Evolutionary conservation across 345 rosid species (phyloP), one percentile per base, ranked within the genome.

Genomic region (Salix caprea): DNA sequence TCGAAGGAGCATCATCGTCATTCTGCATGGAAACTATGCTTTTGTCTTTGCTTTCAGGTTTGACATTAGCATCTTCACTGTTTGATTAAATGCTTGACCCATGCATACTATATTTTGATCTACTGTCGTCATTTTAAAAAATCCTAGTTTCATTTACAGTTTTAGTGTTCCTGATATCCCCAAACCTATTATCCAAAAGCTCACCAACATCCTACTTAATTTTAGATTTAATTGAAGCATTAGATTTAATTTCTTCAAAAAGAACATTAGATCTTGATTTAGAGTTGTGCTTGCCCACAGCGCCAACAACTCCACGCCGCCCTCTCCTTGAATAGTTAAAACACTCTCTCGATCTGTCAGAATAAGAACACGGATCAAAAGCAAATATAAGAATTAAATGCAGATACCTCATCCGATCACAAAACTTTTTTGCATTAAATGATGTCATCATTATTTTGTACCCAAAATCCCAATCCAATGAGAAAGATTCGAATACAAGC

Each of bases 321-420:
- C 97, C 99, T 81, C 94, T 91, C 78, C 91, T 91, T 1, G 91
- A 92, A 80, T 93, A 81, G 88, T 94, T 74, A 89, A 28, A 65
- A 92, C 98, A 72, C 91, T 94, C 83, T 92, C 97, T 68, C 36
- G 36, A 4, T 32, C 97, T 86, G 86, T 89, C 97, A 52, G 88
- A 81, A 87, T 96, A 98, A 42, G 88, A 82, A 58, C 82, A 79
- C 0, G 91, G 89, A 79, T 96, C 94, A 68, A 96, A 91, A 60
- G 98, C 97, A 73, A 96, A 92, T 30, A 93, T 92, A 11, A 98
- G 99, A 62, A 96, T 77, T 60, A 92, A 74, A 86, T 96, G 93
- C 67, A 96, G 95, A 75, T 96, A 96, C 97, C 98, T 89, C 84
- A 97, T 87, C 67, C 92, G 88, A 77, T 96, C 99, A 48, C 97